phyloP scores from a whole-genome alignment of 371 early-diverging fungal genomes.

The Mortierella sp. region DNA sequence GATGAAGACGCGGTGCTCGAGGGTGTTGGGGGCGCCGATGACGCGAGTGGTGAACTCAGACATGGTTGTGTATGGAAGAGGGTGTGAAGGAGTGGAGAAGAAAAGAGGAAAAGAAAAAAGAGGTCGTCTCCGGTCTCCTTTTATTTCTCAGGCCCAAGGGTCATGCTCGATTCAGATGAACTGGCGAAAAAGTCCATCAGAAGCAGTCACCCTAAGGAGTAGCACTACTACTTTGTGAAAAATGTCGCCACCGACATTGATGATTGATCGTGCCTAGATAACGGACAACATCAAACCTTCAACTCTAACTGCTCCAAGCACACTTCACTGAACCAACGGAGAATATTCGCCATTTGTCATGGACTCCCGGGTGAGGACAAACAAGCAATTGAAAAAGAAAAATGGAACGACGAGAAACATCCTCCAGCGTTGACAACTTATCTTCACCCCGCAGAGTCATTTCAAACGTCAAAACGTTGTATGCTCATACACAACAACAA shows the following conservation, averaged over 20 bases:
- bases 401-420: constrained; percentile 6
- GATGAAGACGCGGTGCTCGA: constrained; percentile 89
- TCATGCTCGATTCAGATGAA: background rate
- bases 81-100: constrained; percentile 2
- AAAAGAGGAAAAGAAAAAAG: constrained; percentile 13
- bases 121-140: background rate
- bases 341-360: background rate
- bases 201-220: background rate
- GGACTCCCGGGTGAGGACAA: background rate
- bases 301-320: constrained; percentile 6
- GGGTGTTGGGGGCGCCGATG: constrained; percentile 89
- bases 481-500: too few species aligned
- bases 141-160: background rate
- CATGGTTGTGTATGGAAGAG: constrained; percentile 55
- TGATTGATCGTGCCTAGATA: background rate
- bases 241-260: constrained; percentile 9
- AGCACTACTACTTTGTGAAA: background rate
- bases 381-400: constrained; percentile 16
- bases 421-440: too few species aligned
- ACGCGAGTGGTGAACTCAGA: constrained; percentile 79
- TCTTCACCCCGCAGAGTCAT: too few species aligned
- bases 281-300: background rate
- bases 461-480: too few species aligned
- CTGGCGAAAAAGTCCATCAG: background rate
- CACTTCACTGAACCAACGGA: background rate